A percentile compares a stretch with the other conserved stretches of the same genome.
Evolutionary conservation across 2,329 filamentous ascomycete species (phyloP).

Genomic region (Alternaria infectoria): DNA sequence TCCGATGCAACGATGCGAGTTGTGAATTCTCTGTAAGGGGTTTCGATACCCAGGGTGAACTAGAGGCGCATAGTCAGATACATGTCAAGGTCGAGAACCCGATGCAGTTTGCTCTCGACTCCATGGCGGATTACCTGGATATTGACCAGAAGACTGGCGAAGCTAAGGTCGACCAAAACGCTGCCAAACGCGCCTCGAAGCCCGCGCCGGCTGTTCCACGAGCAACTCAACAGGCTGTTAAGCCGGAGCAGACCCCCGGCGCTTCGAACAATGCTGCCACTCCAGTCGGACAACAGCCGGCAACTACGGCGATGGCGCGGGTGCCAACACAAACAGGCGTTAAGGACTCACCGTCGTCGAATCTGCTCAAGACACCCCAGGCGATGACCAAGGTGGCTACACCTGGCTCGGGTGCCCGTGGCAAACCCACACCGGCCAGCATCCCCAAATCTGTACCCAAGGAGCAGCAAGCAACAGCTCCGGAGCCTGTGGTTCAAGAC

Average conservation of each 20-base stretch:
- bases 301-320: slow-evolving; percentile 47
- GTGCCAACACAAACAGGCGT: slow-evolving; percentile 47
- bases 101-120: slow-evolving; percentile 62
- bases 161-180: slow-evolving; percentile 33
- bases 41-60: slow-evolving; percentile 60
- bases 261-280: slow-evolving; percentile 44
- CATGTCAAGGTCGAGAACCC: slow-evolving; percentile 63
- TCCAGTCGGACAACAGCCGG: slow-evolving; percentile 37
- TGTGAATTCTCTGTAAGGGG: slow-evolving; percentile 63
- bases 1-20: slow-evolving; percentile 59
- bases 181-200: slow-evolving; percentile 30
- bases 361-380: slow-evolving; percentile 49
- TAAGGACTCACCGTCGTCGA: slow-evolving; percentile 46
- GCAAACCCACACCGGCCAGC: slow-evolving; percentile 42
- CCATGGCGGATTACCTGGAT: slow-evolving; percentile 59
- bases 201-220: slow-evolving; percentile 28
- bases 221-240: slow-evolving; percentile 33
- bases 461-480: slow-evolving; percentile 23
- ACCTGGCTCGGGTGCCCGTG: slow-evolving; percentile 39
- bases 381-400: slow-evolving; percentile 42
- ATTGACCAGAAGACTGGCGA: slow-evolving; percentile 54
- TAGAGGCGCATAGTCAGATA: slow-evolving; percentile 62
- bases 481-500: slow-evolving; percentile 28
- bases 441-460: slow-evolving; percentile 34
- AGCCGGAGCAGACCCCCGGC: slow-evolving; percentile 44